phyloP scores from a whole-genome alignment of 1,284 basidiomycete genomes.

The Ceratorhiza oryzae-sativae region DNA sequence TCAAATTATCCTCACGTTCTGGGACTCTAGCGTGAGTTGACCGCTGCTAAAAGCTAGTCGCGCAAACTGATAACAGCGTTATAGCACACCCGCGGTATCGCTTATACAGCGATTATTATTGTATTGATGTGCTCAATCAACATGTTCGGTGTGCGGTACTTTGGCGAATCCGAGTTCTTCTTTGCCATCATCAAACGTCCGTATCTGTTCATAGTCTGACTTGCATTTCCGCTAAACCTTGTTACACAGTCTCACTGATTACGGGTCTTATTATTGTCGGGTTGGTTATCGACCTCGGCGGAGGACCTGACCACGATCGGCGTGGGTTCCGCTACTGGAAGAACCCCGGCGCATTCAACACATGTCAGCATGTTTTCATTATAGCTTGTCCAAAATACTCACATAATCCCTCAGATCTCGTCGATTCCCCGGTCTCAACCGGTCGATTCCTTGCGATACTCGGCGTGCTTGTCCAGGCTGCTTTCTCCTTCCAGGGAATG shows the following conservation, averaged over 20 bases:
- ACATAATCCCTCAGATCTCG: slow-evolving; percentile 52
- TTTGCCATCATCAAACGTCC: slow-evolving; percentile 70
- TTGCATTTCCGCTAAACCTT: slow-evolving; percentile 24
- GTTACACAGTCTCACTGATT: slow-evolving; percentile 59
- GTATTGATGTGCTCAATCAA: slow-evolving; percentile 72
- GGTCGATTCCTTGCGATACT: slow-evolving; percentile 76
- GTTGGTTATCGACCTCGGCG: slow-evolving; percentile 74
- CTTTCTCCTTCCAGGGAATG: slow-evolving; percentile 85
- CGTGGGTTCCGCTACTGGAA: slow-evolving; percentile 68
- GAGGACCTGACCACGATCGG: slow-evolving; percentile 53
- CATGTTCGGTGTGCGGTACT: slow-evolving; percentile 73
- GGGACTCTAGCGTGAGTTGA: slow-evolving; percentile 66
- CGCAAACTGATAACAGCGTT: slow-evolving; percentile 6
- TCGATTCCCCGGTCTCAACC: slow-evolving; percentile 38
- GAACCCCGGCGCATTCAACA: slow-evolving; percentile 65
- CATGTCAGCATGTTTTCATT: slow-evolving; percentile 8
- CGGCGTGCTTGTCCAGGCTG: slow-evolving; percentile 74
- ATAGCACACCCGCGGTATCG: slow-evolving; percentile 60
- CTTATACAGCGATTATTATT: slow-evolving; percentile 70
- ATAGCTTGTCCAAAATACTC: slow-evolving; percentile 45
- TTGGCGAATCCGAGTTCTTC: slow-evolving; percentile 70
- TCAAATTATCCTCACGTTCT: slow-evolving; percentile 75
- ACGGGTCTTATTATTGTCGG: slow-evolving; percentile 68
- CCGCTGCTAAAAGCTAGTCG: background rate
- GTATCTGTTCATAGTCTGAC: slow-evolving; percentile 43